These are phyloP conservation scores for Blastosporella zonata DNA, from an alignment of 1,284 basidiomycete species.

Conservation along the genomic window DNA sequence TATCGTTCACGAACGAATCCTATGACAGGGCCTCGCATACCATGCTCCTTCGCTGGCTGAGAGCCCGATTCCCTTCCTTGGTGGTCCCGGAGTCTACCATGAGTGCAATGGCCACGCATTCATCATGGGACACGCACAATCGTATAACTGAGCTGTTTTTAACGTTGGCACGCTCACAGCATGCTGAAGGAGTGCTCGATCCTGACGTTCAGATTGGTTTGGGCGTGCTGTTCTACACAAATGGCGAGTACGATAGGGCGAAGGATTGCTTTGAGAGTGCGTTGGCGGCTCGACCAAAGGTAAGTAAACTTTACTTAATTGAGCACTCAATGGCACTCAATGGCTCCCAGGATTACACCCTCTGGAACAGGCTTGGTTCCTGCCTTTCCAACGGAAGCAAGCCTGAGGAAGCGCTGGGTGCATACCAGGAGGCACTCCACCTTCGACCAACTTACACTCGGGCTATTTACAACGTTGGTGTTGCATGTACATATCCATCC, in stretches of 20 bases:
- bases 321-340: slow-evolving; percentile 1
- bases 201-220: slow-evolving; percentile 93
- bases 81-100: slow-evolving; percentile 57
- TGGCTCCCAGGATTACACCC: slow-evolving; percentile 70
- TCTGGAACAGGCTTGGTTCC: slow-evolving; percentile 97
- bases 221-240: slow-evolving; percentile 92
- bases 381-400: slow-evolving; percentile 94
- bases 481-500: slow-evolving; percentile 69
- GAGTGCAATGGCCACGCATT: slow-evolving; percentile 52
- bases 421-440: slow-evolving; percentile 92
- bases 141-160: slow-evolving; percentile 85
- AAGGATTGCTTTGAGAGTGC: slow-evolving; percentile 92
- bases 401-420: slow-evolving; percentile 93
- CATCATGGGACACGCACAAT: slow-evolving; percentile 85
- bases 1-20: slow-evolving; percentile 96
- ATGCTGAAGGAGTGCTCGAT: slow-evolving; percentile 71
- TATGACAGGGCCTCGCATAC: slow-evolving; percentile 87
- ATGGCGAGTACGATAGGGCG: slow-evolving; percentile 74
- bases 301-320: slow-evolving; percentile 14
- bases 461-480: slow-evolving; percentile 96
- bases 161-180: slow-evolving; percentile 78
- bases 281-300: slow-evolving; percentile 70
- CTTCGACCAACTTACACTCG: slow-evolving; percentile 95
- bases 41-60: slow-evolving; percentile 87
- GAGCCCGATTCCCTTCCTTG: slow-evolving; percentile 70